Conservation (phyloP, 257 asterid species). For the Ajuga chamaepitys region DNA sequence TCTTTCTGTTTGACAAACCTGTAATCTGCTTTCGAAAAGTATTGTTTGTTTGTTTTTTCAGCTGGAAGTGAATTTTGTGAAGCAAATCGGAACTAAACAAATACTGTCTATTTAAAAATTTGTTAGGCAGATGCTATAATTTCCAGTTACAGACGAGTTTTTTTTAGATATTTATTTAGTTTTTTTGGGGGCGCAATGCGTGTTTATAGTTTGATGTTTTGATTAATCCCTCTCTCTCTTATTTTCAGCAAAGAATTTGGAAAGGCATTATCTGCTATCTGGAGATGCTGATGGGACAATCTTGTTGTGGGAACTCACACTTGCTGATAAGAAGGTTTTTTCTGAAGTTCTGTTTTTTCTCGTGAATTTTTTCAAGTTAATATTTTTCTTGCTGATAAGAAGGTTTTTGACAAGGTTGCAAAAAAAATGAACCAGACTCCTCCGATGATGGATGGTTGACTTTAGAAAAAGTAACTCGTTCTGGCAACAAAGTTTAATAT, state of each 20-base stretch:
- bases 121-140: background rate
- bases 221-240: background rate
- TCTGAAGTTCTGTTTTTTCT: background rate
- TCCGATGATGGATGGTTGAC: background rate
- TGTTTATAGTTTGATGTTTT: slow-evolving; percentile 1
- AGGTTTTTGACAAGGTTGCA: background rate
- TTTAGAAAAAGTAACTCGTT: background rate
- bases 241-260: slow-evolving; percentile 56
- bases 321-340: slow-evolving; percentile 60
- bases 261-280: slow-evolving; percentile 59
- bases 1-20: no score
- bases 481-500: background rate
- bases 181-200: no score
- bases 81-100: background rate
- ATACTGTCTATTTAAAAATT: background rate
- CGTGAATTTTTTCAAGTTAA: background rate
- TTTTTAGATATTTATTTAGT: background rate
- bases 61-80: background rate
- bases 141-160: background rate
- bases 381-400: background rate
- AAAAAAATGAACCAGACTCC: background rate
- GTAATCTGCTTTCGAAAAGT: no score
- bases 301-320: slow-evolving; percentile 70
- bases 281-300: slow-evolving; percentile 92
- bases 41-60: background rate